Evolutionary conservation across 2,329 filamentous ascomycete genomes (phyloP), one percentile per base, ranked within the genome.

Genomic region (Paramyrothecium sp.): DNA sequence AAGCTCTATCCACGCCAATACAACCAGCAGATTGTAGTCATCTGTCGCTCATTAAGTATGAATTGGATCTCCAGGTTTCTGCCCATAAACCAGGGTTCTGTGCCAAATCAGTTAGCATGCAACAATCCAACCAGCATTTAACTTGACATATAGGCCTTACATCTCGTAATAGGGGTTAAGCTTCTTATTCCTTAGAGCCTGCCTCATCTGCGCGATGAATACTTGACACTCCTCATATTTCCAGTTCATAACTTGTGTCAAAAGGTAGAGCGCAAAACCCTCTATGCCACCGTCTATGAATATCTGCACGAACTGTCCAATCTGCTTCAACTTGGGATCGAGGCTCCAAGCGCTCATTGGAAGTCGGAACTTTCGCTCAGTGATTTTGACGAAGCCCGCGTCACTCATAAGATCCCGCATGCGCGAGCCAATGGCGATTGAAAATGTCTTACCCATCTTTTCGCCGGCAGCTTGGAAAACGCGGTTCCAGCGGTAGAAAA

Each of bases 271-370:
- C 1, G 58, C 70, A 48, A 72, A 73, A 1, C 69, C 70, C 7
- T 71, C 67, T 2, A 71, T 33, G n/a, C 66, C 68, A 47, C 63
- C 57, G 12, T 70, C 67, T 22, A 72, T 53, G 30, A 63, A 69
- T 13, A 64, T 19, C 7, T 61, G 53, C 53, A 76, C 51, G 59
- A 78, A 54, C 41, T 73, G 17, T 22, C 65, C 80, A 51, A 79
- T 69, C 56, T 77, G 71, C 58, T 76, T 79, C 21, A 78, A 69
- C 13, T 69, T 72, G 0, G 67, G 63, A 22, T 81, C 73, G n/a
- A 67, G 72, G 0, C 78, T 69, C 80, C 79, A 82, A 0, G 61
- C 64, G 48, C 74, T 75, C 0, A 76, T 67, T 0, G 79, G 78
- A 2, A 76, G 65, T 58, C 77, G 73, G 58, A 70, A 66, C n/a